These are phyloP conservation scores for Xylaria sp. DNA, from an alignment of 2,329 filamentous ascomycete species.

Conservation along the genomic window DNA sequence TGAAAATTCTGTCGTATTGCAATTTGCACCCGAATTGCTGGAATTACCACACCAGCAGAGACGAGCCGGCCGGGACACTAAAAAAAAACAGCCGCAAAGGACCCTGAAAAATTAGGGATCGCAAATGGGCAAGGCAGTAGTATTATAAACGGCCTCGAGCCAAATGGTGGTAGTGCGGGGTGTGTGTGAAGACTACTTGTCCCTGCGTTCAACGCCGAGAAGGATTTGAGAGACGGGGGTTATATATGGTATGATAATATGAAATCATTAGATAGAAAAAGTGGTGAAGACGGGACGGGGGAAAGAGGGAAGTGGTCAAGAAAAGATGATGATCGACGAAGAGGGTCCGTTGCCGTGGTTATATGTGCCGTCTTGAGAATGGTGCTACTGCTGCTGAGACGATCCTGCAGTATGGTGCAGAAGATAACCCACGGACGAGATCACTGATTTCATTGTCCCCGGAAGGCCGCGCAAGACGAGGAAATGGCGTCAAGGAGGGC, in stretches of 20 bases:
- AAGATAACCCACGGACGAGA: slow-evolving; percentile 29
- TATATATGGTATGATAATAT: slow-evolving; percentile 22
- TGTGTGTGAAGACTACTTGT: slow-evolving; percentile 26
- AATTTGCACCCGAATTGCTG: slow-evolving; percentile 42
- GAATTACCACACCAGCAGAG: slow-evolving; percentile 30
- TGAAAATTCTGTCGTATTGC: slow-evolving; percentile 37
- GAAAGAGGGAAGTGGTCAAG: slow-evolving; percentile 29
- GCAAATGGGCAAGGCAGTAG: neutral
- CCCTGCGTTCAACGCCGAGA: slow-evolving; percentile 23
- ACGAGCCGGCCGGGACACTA: slow-evolving; percentile 25
- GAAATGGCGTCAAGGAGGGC: slow-evolving; percentile 32
- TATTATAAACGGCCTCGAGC: slow-evolving; percentile 18
- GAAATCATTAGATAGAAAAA: slow-evolving; percentile 30
- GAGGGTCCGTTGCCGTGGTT: slow-evolving; percentile 37
- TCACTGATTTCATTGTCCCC: slow-evolving; percentile 40
- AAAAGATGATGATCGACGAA: slow-evolving; percentile 34
- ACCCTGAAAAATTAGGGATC: slow-evolving; percentile 18
- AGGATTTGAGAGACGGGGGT: slow-evolving; percentile 20
- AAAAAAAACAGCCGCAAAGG: slow-evolving; percentile 29
- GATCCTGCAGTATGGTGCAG: slow-evolving; percentile 32
- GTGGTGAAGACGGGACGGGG: slow-evolving; percentile 18
- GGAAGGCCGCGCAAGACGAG: slow-evolving; percentile 40
- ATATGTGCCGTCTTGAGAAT: slow-evolving; percentile 33
- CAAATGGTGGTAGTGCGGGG: slow-evolving; percentile 20
- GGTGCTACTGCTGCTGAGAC: slow-evolving; percentile 32